phyloP scores from a whole-genome alignment of 345 rosid species.

The Ailanthus altissimus region DNA sequence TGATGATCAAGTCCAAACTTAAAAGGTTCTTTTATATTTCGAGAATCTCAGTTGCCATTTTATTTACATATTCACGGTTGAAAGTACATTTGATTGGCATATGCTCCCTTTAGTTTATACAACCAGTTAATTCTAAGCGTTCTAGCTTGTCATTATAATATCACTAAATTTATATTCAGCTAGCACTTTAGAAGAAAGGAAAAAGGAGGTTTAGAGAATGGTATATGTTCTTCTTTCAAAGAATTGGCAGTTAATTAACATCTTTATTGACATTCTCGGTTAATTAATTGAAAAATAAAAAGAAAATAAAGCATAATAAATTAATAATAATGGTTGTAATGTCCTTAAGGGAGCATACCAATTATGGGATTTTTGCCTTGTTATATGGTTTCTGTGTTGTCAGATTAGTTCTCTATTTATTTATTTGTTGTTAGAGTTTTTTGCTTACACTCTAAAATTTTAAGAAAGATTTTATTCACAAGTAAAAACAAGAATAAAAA shows the following conservation, averaged over 20 bases:
- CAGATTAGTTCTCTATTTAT: too few relatives aligned
- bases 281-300: not conserved
- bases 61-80: not conserved
- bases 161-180: constrained; percentile 9
- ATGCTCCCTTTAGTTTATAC: not conserved
- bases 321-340: not conserved
- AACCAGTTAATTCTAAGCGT: not conserved
- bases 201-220: not conserved
- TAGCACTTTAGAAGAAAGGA: constrained; percentile 10
- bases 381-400: not conserved
- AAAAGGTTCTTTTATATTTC: not conserved
- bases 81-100: constrained; percentile 6
- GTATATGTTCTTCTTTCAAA: constrained; percentile 11
- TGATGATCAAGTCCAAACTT: constrained; percentile 4
- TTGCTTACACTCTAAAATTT: too few relatives aligned
- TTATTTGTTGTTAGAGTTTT: too few relatives aligned
- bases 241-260: not conserved
- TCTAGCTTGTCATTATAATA: not conserved
- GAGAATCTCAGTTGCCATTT: not conserved
- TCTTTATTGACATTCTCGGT: constrained; percentile 16
- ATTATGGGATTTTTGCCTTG: not conserved
- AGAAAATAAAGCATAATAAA: not conserved
- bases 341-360: not conserved
- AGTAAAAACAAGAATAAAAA: too few relatives aligned
- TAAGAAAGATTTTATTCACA: too few relatives aligned